These are phyloP conservation scores for Boletales sp. DNA, from an alignment of 768 basidiomycete genomes.

Conservation along the genomic window DNA sequence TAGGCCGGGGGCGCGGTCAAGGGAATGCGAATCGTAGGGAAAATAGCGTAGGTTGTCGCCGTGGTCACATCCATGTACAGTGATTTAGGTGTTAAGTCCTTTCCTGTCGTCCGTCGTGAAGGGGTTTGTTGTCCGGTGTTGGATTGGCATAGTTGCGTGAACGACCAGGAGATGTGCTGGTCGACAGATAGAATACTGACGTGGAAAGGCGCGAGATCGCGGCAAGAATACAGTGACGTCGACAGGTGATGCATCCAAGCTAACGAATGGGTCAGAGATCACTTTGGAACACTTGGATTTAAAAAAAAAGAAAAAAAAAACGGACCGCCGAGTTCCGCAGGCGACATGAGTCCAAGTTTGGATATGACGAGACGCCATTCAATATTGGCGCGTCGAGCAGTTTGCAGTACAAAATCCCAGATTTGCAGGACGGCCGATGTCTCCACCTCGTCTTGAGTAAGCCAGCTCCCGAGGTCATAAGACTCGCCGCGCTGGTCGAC, in stretches of 20 bases:
- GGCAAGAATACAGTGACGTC: constrained; percentile 33
- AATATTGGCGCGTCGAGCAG: constrained; percentile 61
- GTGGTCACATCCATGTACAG: constrained; percentile 33
- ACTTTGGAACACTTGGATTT: not conserved
- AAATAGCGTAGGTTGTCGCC: constrained; percentile 49
- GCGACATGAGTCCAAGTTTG: constrained; percentile 59
- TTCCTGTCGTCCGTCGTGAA: constrained; percentile 27
- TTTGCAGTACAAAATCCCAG: constrained; percentile 65
- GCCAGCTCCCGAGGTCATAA: constrained; percentile 65
- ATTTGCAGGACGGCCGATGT: constrained; percentile 54
- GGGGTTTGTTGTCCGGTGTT: constrained; percentile 20
- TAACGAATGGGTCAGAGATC: constrained; percentile 28
- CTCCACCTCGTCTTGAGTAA: constrained; percentile 47
- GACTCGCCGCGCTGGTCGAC: constrained; percentile 78
- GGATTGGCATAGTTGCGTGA: constrained; percentile 37
- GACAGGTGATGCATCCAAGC: constrained; percentile 64
- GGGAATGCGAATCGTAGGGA: constrained; percentile 40
- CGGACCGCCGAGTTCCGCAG: constrained; percentile 65
- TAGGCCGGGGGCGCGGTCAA: constrained; percentile 36
- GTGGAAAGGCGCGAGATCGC: constrained; percentile 50
- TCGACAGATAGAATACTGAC: constrained; percentile 62
- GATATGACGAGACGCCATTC: constrained; percentile 81
- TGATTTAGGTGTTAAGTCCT: constrained; percentile 28
- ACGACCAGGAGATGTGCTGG: constrained; percentile 54
- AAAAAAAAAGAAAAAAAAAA: constrained; percentile 11